Evolutionary conservation across 495 filamentous ascomycete species (phyloP), one percentile per base, ranked within the genome.

Genomic region (Neurospora cerealis): DNA sequence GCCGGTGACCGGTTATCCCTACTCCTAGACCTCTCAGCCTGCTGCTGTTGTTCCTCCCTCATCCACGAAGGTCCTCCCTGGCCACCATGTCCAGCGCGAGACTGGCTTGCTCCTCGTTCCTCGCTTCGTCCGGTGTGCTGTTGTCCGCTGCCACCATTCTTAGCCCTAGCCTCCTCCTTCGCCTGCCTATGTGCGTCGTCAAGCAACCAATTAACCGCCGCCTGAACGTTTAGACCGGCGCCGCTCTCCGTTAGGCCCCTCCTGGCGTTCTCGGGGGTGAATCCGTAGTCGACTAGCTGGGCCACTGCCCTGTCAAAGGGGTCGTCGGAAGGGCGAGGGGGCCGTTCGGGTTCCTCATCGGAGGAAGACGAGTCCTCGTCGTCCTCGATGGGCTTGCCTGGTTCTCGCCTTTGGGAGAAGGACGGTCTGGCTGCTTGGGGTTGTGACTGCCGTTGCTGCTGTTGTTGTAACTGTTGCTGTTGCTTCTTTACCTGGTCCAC

Each of bases 261-360:
- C 73, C 87, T 88, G 32, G 96, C 89, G 73, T 93, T 94, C 62
- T 96, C 91, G 0, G 90, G 87, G 1, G 92, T 89, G 73, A 99
- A 99, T 34, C 96, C 96, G 90, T 98, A 98, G 76, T 98, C 95
- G 11, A 98, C 91, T 24, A 99, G 81, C 78, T 98, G 94, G 1
- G 94, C 94, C 72, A 98, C 88, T 5, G 94, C 93, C 70, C 87
- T 88, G 79, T 97, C 94, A 69, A 90, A 89, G 10, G 91, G 91
- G 78, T 91, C 90, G 0, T 81, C 83, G 73, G 74, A 77, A 39
- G 73, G 74, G 15, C 78, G 40, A 75, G 76, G 48, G 74, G 81
- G 62, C 37, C 38, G 70, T 44, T 81, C 84, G 2, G 74, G 74
- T 41, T 83, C 83, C 2, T 84, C 82, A 72, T 84, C 84, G 17